These are phyloP conservation scores for Simmondsia chinensis DNA, from an alignment of 148 eudicot species.

Conservation along the genomic window DNA sequence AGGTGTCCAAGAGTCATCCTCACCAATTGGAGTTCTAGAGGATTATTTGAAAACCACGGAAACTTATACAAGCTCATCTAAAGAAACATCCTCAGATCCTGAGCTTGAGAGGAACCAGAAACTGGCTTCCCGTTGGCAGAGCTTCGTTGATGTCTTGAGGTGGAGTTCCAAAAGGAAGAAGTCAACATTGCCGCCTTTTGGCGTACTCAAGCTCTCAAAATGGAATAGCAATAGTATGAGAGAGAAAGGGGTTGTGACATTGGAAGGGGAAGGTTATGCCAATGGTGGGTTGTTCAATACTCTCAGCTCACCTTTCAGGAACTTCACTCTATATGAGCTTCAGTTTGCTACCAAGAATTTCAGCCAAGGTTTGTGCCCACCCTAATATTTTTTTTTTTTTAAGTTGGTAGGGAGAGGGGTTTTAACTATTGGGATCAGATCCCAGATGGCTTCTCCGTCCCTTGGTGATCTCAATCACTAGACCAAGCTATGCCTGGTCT, in stretches of 20 bases:
- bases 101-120: too few species aligned
- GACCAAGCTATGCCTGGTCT: too few species aligned
- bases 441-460: too few species aligned
- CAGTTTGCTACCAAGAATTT: conserved; percentile 19
- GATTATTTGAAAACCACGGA: too few species aligned
- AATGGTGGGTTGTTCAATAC: neutral
- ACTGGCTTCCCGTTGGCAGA: conserved; percentile 37
- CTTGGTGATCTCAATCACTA: too few species aligned
- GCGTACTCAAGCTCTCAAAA: conserved; percentile 41
- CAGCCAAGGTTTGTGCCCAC: conserved; percentile 11
- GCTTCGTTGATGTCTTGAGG: conserved; percentile 36
- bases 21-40: too few species aligned
- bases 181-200: conserved; percentile 34
- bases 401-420: too few species aligned
- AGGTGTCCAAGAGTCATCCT: too few species aligned
- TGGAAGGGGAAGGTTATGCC: conserved; percentile 1
- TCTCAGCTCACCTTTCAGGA: conserved; percentile 9
- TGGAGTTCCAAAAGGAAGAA: conserved; percentile 40
- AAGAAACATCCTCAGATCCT: too few species aligned
- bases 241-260: conserved; percentile 17
- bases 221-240: conserved; percentile 56
- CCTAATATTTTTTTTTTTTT: neutral
- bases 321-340: conserved; percentile 17
- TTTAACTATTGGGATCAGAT: too few species aligned
- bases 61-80: too few species aligned